Evolutionary conservation across 139 green algal genomes (phyloP).

Genomic region (Auxenochlorella pyrenoidosa): DNA sequence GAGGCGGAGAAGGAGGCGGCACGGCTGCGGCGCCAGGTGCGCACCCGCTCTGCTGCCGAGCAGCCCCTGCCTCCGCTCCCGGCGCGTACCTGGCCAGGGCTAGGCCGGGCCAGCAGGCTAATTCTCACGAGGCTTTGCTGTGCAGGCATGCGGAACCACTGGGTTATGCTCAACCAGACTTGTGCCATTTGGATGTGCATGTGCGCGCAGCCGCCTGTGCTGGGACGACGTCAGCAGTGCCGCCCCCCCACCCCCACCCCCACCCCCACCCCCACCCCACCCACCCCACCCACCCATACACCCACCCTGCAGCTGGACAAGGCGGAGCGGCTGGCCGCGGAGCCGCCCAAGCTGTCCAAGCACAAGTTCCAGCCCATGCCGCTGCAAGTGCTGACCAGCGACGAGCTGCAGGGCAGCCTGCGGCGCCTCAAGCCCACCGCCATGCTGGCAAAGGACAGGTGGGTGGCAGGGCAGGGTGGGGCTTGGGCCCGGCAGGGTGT

Average conservation of each 20-base stretch:
- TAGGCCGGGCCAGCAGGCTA: no score
- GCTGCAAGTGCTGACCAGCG: conserved; percentile 78
- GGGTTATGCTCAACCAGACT: no score
- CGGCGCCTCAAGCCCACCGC: conserved; percentile 58
- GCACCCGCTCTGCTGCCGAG: background rate
- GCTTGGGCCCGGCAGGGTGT: no score
- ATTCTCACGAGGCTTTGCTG: no score
- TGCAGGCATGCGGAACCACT: no score
- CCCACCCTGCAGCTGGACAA: conserved; percentile 41
- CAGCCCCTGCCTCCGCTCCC: background rate
- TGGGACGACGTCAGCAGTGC: no score
- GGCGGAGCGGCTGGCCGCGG: conserved; percentile 58
- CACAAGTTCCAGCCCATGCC: conserved; percentile 67
- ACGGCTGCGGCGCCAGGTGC: conserved; percentile 41
- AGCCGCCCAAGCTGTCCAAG: conserved; percentile 74
- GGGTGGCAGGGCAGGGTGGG: background rate
- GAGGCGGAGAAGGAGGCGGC: conserved; percentile 39
- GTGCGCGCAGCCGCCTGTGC: no score
- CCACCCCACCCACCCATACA: background rate
- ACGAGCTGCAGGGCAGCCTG: conserved; percentile 78
- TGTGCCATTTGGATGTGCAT: no score
- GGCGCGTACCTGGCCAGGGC: no score
- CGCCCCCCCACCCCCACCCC: background rate
- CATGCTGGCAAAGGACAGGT: conserved; percentile 56
- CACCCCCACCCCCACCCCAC: background rate